phyloP scores from a whole-genome alignment of 192 early-diverging fungal species.

The Rhizophagus sp. region DNA sequence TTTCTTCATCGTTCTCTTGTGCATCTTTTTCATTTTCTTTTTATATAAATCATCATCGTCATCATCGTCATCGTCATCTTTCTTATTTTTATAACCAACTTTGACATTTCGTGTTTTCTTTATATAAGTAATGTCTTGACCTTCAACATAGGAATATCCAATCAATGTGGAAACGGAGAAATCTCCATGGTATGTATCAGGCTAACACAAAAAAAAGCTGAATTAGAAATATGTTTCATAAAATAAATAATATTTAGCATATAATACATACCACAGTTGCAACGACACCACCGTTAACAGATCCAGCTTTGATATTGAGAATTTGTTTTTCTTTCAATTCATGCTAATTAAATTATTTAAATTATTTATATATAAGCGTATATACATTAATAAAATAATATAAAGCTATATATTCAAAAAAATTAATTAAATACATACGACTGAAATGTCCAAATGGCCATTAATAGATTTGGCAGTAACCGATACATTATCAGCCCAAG shows the following conservation, averaged over 20 bases:
- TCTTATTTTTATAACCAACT: conserved; percentile 14
- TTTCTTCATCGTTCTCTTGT: background rate
- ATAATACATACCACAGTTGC: background rate
- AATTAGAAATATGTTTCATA: background rate
- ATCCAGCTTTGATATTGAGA: background rate
- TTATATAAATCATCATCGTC: background rate
- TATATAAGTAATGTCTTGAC: background rate
- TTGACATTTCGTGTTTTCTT: conserved; percentile 20
- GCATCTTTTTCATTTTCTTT: background rate
- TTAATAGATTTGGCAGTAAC: conserved; percentile 15
- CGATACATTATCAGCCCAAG: conserved; percentile 3
- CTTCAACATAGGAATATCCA: conserved; percentile 20
- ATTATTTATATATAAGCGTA: too few species aligned
- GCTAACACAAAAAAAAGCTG: background rate
- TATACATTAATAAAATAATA: background rate
- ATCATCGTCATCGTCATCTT: background rate
- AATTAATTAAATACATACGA: conserved; percentile 17
- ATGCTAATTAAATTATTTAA: background rate
- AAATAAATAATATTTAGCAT: background rate
- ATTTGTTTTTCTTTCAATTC: conserved; percentile 19
- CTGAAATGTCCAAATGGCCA: conserved; percentile 20
- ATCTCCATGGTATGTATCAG: conserved; percentile 17
- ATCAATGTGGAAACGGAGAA: conserved; percentile 8
- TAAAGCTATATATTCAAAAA: background rate
- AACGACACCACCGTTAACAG: conserved; percentile 27